Evolutionary conservation across 495 filamentous ascomycete species (phyloP).

Genomic region (Trichodelitschia bisporula): DNA sequence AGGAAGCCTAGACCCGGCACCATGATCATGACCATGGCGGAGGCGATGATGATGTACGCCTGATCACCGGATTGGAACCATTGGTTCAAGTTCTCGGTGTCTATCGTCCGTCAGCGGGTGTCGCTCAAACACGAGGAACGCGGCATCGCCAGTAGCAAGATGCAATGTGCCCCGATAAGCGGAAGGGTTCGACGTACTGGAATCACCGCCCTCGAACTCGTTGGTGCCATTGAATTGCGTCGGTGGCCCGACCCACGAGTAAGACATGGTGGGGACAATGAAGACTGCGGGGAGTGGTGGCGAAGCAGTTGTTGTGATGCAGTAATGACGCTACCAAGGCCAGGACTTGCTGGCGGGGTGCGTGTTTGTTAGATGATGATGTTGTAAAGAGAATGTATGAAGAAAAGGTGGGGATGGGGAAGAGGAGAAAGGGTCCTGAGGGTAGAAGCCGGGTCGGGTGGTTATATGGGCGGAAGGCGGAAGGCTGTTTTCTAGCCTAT

Average conservation of each 20-base stretch:
- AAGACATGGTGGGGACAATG: too few relatives aligned
- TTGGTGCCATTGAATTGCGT: constrained; percentile 53
- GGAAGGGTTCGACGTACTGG: constrained; percentile 54
- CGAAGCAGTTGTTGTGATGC: too few relatives aligned
- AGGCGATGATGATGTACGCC: constrained; percentile 75
- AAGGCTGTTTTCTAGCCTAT: too few relatives aligned
- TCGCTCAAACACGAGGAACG: background rate
- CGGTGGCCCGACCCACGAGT: constrained; percentile 64
- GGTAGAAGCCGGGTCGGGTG: too few relatives aligned
- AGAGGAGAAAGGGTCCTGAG: too few relatives aligned
- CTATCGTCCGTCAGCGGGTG: constrained; percentile 22
- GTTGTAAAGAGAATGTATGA: too few relatives aligned
- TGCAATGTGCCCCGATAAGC: background rate
- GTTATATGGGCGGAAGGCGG: too few relatives aligned
- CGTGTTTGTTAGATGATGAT: too few relatives aligned
- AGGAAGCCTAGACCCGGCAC: constrained; percentile 48
- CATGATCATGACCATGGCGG: constrained; percentile 94
- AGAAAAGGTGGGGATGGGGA: too few relatives aligned
- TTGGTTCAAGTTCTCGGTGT: constrained; percentile 63
- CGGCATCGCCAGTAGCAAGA: background rate
- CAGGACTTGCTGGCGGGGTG: too few relatives aligned
- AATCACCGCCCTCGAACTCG: constrained; percentile 46
- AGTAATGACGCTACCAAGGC: too few relatives aligned
- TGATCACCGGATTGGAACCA: constrained; percentile 51
- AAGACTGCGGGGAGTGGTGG: too few relatives aligned